These are phyloP conservation scores for Pinus taeda DNA, from an alignment of 75 land plant genomes.

Conservation along the genomic window DNA sequence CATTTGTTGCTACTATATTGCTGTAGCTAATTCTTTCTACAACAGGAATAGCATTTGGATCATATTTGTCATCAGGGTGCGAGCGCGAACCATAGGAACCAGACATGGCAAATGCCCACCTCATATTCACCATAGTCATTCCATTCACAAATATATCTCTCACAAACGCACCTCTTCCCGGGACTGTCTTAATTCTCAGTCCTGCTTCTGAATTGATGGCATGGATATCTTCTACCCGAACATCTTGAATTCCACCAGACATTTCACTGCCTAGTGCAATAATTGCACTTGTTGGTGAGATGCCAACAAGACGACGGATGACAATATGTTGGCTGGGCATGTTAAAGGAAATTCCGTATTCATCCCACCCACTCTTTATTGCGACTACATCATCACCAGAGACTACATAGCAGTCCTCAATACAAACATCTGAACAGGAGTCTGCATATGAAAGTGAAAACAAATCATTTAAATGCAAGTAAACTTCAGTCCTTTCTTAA, in stretches of 20 bases:
- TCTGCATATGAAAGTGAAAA: background rate
- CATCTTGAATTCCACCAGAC: constrained; percentile 52
- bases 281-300: constrained; percentile 33
- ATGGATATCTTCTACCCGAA: constrained; percentile 24
- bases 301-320: constrained; percentile 37
- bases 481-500: no score
- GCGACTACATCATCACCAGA: constrained; percentile 52
- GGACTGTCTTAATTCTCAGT: constrained; percentile 38
- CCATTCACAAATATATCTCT: background rate
- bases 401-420: constrained; percentile 20
- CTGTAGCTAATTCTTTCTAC: constrained; percentile 52
- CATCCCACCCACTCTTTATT: constrained; percentile 53
- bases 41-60: constrained; percentile 70
- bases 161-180: constrained; percentile 21
- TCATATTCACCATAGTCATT: background rate
- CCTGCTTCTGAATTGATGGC: constrained; percentile 35
- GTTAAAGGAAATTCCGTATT: constrained; percentile 42
- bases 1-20: constrained; percentile 66
- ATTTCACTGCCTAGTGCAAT: constrained; percentile 58
- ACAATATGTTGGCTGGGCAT: constrained; percentile 35
- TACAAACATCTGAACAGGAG: constrained; percentile 18
- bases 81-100: background rate
- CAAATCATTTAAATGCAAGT: no score
- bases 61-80: constrained; percentile 30
- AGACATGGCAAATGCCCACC: background rate